These are phyloP conservation scores for Mycena alexandri DNA, from an alignment of 768 basidiomycete genomes.

Conservation along the genomic window DNA sequence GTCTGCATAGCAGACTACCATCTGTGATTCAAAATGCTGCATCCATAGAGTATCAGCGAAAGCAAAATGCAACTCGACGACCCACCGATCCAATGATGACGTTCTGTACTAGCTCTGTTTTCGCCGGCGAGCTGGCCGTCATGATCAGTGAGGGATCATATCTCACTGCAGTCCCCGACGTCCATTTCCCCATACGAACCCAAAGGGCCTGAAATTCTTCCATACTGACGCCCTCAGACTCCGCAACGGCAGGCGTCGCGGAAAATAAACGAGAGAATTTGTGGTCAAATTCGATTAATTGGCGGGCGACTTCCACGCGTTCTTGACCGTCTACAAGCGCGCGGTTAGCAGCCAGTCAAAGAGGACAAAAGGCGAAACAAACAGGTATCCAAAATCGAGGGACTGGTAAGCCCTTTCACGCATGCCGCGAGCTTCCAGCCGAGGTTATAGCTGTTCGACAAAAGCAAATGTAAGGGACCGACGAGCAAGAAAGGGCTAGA, in stretches of 20 bases:
- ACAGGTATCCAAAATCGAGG: constrained; percentile 36
- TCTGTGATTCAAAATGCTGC: constrained; percentile 37
- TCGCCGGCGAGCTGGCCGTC: constrained; percentile 9
- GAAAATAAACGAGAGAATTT: constrained; percentile 54
- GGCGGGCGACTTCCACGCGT: constrained; percentile 52
- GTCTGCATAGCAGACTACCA: constrained; percentile 36
- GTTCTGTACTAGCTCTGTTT: constrained; percentile 20
- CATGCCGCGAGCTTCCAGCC: constrained; percentile 41
- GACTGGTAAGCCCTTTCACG: constrained; percentile 24
- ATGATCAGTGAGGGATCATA: constrained; percentile 33
- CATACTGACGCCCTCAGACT: constrained; percentile 36
- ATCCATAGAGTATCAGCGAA: not conserved
- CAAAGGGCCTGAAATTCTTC: constrained; percentile 35
- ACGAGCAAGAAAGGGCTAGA: not conserved
- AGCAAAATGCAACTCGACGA: not conserved
- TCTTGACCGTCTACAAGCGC: constrained; percentile 40
- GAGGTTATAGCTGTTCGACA: constrained; percentile 50
- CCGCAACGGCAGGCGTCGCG: constrained; percentile 36
- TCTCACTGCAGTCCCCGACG: constrained; percentile 29
- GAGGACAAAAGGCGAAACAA: not conserved
- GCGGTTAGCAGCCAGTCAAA: not conserved
- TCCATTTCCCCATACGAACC: constrained; percentile 37
- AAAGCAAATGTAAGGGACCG: no score
- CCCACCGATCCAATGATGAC: constrained; percentile 34
- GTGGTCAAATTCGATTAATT: constrained; percentile 56